These are phyloP conservation scores for Nissolia schottii DNA, from an alignment of 306 rosid species.

Conservation along the genomic window DNA sequence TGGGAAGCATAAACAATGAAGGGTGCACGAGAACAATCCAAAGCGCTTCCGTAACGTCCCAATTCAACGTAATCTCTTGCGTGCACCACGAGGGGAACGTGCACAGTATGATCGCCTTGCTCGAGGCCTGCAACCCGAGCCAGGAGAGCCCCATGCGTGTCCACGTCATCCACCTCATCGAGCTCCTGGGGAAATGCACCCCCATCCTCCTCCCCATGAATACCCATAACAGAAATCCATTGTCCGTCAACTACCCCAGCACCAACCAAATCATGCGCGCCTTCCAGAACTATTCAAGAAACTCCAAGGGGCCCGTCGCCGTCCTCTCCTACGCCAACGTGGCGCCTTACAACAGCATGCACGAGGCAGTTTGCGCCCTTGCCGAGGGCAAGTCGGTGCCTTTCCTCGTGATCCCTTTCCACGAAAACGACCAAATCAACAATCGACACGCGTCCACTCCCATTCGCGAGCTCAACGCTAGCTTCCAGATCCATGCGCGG, in stretches of 20 bases:
- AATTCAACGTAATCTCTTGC: conserved; percentile 29
- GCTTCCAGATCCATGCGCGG: conserved; percentile 15
- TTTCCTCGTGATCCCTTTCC: conserved; percentile 44
- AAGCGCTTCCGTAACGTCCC: neutral
- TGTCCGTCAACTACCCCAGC: conserved; percentile 8
- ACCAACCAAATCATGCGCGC: conserved; percentile 42
- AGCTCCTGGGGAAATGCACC: conserved; percentile 30
- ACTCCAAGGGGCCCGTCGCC: conserved; percentile 29
- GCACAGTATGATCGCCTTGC: conserved; percentile 30
- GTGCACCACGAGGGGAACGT: conserved; percentile 39
- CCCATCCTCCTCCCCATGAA: conserved; percentile 40
- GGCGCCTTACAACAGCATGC: conserved; percentile 46
- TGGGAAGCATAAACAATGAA: neutral
- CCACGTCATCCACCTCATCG: conserved; percentile 32
- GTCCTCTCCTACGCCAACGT: conserved; percentile 33
- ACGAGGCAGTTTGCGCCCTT: conserved; percentile 28
- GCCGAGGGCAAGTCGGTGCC: conserved; percentile 21
- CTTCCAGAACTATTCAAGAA: conserved; percentile 40
- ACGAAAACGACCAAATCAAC: neutral
- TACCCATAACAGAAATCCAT: neutral
- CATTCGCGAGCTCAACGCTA: conserved; percentile 31
- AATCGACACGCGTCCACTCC: neutral
- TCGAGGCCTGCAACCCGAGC: conserved; percentile 41
- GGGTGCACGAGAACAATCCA: conserved; percentile 21
- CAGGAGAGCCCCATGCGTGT: conserved; percentile 25